Conservation (phyloP, 306 rosid genomes). For the Inga oerstediana region DNA sequence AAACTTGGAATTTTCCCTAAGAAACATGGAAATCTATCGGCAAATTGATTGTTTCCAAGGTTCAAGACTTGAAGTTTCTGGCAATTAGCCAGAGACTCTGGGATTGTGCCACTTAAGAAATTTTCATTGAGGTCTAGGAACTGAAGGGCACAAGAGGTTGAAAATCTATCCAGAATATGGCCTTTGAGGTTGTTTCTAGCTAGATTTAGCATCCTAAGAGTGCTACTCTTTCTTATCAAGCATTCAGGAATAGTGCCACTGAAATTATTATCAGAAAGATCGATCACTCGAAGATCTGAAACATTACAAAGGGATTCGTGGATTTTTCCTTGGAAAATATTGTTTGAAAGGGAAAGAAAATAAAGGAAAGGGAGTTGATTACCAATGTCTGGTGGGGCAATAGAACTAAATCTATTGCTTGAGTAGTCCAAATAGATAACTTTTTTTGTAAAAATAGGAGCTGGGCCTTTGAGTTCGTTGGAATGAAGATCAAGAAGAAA, state of each 20-base stretch:
- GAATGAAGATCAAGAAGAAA: constrained; percentile 23
- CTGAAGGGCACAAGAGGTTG: constrained; percentile 25
- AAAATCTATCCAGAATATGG: background rate
- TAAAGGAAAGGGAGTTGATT: background rate
- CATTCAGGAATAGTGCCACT: constrained; percentile 40
- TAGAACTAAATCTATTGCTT: constrained; percentile 33
- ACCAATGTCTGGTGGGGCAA: constrained; percentile 28
- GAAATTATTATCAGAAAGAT: constrained; percentile 43
- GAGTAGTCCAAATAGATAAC: constrained; percentile 34
- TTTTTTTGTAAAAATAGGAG: background rate
- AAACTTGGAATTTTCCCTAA: background rate
- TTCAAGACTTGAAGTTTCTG: background rate
- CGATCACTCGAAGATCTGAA: constrained; percentile 27
- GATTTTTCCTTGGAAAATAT: constrained; percentile 22
- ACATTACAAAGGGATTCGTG: constrained; percentile 40
- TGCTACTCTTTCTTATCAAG: background rate
- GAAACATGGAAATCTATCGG: background rate
- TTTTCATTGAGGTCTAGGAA: constrained; percentile 42
- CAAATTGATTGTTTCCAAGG: background rate
- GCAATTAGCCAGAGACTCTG: background rate
- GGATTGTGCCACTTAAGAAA: constrained; percentile 4
- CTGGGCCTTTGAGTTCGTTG: constrained; percentile 37
- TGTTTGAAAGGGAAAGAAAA: constrained; percentile 33
- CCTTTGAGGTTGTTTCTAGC: constrained; percentile 35
- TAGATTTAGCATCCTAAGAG: constrained; percentile 26